Base-by-base conservation (phyloP, 768 basidiomycete species). In the Trametes villosa region DNA sequence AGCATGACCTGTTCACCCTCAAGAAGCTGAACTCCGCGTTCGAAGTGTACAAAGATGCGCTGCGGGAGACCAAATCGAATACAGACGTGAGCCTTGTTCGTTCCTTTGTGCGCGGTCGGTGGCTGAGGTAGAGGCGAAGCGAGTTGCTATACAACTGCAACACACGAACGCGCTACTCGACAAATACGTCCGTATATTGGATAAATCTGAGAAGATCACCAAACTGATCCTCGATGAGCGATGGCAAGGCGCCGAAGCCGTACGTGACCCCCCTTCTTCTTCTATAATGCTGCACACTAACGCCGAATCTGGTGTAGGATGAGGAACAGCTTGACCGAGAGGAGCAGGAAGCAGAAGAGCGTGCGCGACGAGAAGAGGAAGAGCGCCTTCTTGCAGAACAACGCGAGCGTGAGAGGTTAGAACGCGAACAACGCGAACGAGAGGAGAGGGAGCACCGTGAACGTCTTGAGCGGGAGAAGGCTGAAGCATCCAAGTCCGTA, bases 131-230 rank as follows among this genome's bases (percentile, higher is more conserved):
- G 4, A 5, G n/a, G 33, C 6, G 18, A 20, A 73, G 91, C 83
- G 85, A 65, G 80, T 91, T 38, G 86, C 86, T 11, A 73, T 71
- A 30, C 90, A 91, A 63, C 71, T 93, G 33, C 81, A 80, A 47
- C 83, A 92, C 64, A 92, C 91, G 0, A 86, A 92, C 67, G 83
- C 81, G 1, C 75, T 93, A 57, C 75, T 93, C 59, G 86, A 90
- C 73, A 89, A 86, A 79, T 93, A 93, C 69, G 82, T 89, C 42
- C 76, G 74, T 41, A 83, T 91, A 47, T 76, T 93, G 20, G 81
- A 83, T 6, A 86, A 84, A 70, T 89, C 90, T 2, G 91, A 92
- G 71, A 81, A 84, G 15, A 80, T 84, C 61, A 77, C 89, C 3
- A 82, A 82, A 30, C 72, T 92, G 58, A 84, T 93, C 18, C 86